Conservation (phyloP, 2,329 filamentous ascomycete species). For the Scorias spongiosa region DNA sequence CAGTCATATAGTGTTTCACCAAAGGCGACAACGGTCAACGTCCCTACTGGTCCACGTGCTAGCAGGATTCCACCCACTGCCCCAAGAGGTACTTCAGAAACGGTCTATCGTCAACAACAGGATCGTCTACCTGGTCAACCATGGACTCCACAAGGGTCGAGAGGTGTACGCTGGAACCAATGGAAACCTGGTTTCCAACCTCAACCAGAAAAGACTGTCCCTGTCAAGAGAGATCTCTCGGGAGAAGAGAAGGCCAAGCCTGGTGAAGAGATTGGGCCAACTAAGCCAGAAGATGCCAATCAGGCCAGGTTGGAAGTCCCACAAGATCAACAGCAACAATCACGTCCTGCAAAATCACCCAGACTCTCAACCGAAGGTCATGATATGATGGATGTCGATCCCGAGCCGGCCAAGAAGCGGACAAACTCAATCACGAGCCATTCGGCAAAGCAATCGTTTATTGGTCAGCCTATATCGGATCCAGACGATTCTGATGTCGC, state of each 20-base stretch:
- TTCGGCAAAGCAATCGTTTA: constrained; percentile 18
- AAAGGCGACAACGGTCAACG: constrained; percentile 14
- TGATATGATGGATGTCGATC: constrained; percentile 15
- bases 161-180: constrained; percentile 9
- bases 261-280: neutral
- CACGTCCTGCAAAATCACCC: neutral
- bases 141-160: constrained; percentile 6
- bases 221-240: constrained; percentile 30
- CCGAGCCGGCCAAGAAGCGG: constrained; percentile 2
- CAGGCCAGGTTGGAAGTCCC: neutral
- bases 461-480: constrained; percentile 12
- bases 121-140: constrained; percentile 1
- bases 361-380: neutral
- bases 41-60: constrained; percentile 23
- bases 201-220: constrained; percentile 12
- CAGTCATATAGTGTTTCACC: constrained; percentile 21
- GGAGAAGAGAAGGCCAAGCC: constrained; percentile 24
- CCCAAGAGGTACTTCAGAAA: constrained; percentile 17
- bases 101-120: constrained; percentile 5
- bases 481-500: constrained; percentile 6
- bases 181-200: constrained; percentile 7
- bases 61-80: constrained; percentile 15
- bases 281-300: neutral
- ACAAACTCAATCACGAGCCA: constrained; percentile 4
- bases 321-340: neutral